Conservation (phyloP, 208 protist genomes). For the Wallacemonas sp. region DNA sequence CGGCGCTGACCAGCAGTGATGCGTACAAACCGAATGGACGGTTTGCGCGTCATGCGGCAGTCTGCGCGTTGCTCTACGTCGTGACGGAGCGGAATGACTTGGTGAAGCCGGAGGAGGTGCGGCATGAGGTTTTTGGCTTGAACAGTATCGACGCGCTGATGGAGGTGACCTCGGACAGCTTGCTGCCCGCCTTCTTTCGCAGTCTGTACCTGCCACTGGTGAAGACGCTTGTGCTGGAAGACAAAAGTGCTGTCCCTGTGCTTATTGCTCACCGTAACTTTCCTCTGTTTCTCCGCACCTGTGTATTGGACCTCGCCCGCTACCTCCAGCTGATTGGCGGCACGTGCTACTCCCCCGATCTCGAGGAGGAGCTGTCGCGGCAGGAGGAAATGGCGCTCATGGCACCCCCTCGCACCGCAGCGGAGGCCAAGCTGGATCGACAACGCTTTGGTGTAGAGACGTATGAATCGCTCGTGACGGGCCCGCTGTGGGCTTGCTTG, state of each 20-base stretch:
- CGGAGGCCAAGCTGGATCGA: slow-evolving; percentile 30
- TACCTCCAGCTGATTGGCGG: slow-evolving; percentile 48
- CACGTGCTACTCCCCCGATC: slow-evolving; percentile 7
- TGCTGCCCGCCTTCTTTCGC: slow-evolving; percentile 44
- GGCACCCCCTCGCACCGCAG: slow-evolving; percentile 23
- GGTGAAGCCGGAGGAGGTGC: slow-evolving; percentile 49
- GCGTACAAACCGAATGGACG: slow-evolving; percentile 37
- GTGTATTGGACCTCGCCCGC: slow-evolving; percentile 31
- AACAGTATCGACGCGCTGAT: slow-evolving; percentile 44
- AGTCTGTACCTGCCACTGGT: slow-evolving; percentile 32
- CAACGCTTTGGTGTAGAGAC: slow-evolving; percentile 22
- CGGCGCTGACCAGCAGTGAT: slow-evolving; percentile 31
- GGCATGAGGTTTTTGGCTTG: slow-evolving; percentile 43
- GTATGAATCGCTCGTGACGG: slow-evolving; percentile 39
- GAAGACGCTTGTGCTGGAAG: slow-evolving; percentile 43
- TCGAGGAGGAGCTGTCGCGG: slow-evolving; percentile 36
- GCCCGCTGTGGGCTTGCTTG: slow-evolving; percentile 30
- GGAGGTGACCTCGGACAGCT: slow-evolving; percentile 31
- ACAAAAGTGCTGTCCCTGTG: slow-evolving; percentile 19
- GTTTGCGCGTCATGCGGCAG: slow-evolving; percentile 27
- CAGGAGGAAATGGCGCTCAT: slow-evolving; percentile 30
- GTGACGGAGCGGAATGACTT: slow-evolving; percentile 43
- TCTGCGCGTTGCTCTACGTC: slow-evolving; percentile 36
- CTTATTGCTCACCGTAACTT: slow-evolving; percentile 42
- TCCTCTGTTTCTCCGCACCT: slow-evolving; percentile 30